Evolutionary conservation across 768 basidiomycete species (phyloP).

Genomic region (Porpolomopsis calyptriformis): DNA sequence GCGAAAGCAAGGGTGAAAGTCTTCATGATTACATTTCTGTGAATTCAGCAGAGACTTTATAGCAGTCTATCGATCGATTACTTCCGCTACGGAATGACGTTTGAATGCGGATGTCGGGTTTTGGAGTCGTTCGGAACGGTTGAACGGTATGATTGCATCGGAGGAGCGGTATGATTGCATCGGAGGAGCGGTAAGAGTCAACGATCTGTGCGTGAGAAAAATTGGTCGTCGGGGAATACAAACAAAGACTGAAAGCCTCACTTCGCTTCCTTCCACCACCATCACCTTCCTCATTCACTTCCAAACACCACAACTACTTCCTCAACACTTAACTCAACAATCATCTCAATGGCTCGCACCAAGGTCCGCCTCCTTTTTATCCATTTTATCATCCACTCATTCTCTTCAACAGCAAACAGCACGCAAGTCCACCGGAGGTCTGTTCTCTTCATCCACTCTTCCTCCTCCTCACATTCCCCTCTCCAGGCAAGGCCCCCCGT

Average conservation of each 20-base stretch:
- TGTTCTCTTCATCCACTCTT: constrained; percentile 21
- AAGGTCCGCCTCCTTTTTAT: constrained; percentile 41
- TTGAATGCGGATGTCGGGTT: background rate
- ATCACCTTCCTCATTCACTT: constrained; percentile 15
- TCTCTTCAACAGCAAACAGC: constrained; percentile 76
- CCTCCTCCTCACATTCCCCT: constrained; percentile 16
- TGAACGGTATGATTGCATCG: no score
- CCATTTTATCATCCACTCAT: constrained; percentile 12
- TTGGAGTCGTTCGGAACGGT: no score
- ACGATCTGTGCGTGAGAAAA: background rate
- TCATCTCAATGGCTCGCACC: constrained; percentile 83
- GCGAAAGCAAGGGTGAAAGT: background rate
- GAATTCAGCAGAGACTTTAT: background rate
- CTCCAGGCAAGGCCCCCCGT: constrained; percentile 77
- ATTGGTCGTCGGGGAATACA: background rate
- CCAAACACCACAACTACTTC: no score
- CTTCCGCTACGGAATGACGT: background rate
- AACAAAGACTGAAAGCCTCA: background rate
- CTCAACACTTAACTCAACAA: constrained; percentile 13
- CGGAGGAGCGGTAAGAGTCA: no score
- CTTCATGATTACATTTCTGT: background rate
- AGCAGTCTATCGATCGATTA: background rate
- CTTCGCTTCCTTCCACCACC: constrained; percentile 2
- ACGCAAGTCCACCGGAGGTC: constrained; percentile 97
- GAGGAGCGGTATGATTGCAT: no score